Base-by-base conservation (phyloP, 768 basidiomycete genomes). In the Mycena sanguinolenta region DNA sequence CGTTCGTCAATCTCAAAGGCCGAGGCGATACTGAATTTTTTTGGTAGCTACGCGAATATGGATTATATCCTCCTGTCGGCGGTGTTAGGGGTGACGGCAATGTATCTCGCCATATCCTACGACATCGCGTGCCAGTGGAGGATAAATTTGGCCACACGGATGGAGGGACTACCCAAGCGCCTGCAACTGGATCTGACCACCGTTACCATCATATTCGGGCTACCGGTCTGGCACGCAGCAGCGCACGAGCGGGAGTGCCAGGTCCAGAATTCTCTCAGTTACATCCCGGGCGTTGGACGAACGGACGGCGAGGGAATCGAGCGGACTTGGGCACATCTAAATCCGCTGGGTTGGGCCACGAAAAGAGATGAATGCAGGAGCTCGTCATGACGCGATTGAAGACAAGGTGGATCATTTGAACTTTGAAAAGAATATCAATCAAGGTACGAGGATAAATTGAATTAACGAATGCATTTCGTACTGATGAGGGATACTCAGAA, bases 241-340 rank as follows among this genome's bases (percentile, higher is more conserved):
- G 42, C 42, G 42, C 42, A 44, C 17, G 42, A 44, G 42, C 14
- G 6, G 19, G 13, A 13, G 42, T 44, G 17, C 42, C 42, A 44
- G 17, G 19, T 19, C 1, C 42, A 44, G 42, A 16, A 44, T 19
- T 44, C 42, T 6, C 42, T 16, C 16, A 44, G 42, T 19, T 44
- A 44, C 19, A 19, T 19, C 6, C 16, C 14, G 42, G 42, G 73
- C 13, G 73, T 68, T 16, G 80, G 78, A 12, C 63, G 78, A 2
- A 78, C 74, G 19, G 80, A 81, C 64, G 79, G 82, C 0, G 81
- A 84, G 50, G 80, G 70, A 1, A 75, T 79, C 0, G 83, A 84
- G 49, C 50, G 75, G 0, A 71, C 66, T 0, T 84, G 82, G 83
- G 58, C 79, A 0, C 58, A 52, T 0, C 28, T 77, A 5, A 82